Evolutionary conservation across 805 yeast genomes (phyloP), one percentile per base, ranked within the genome.

Genomic region (Lachancea fermentati): DNA sequence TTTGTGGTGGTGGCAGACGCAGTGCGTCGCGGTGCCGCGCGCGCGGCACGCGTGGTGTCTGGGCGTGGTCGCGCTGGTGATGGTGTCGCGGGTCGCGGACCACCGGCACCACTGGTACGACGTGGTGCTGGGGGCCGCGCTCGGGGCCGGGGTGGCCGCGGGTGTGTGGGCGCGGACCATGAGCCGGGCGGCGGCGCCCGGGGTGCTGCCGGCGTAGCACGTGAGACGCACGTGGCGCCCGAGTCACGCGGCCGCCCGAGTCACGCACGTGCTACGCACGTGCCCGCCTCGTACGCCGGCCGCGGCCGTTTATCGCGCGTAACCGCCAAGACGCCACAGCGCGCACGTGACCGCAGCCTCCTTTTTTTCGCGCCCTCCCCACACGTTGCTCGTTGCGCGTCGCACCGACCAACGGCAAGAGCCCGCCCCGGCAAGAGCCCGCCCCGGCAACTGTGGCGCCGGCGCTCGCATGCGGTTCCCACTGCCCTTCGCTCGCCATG

Each of bases 81-180:
- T 58, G 57, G 37, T 50, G 4, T 53, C 60, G 13, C 46, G 63
- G 31, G 43, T 57, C 11, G 38, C 50, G 2, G 63, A 58, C 38
- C 57, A 58, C 39, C 53, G 58, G 34, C 63, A 58, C 45, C 60
- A 53, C 34, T 55, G 60, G 59, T 55, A 54, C 42, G 63, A 58
- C 41, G 50, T 57, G 8, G 9, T 57, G 1, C 44, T 45, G 19
- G 63, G 63, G 4, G 42, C 47, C 9, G n/a, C 31, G 1, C 37
- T 58, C 4, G 63, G 60, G 3, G 36, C 41, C 4, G 8, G 19
- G 19, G 37, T 34, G 30, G 18, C 37, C 36, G 36, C 32, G 13
- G 16, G 17, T 25, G 32, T 26, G 12, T 38, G 41, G 41, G n/a
- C n/a, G n/a, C 35, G 35, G 18, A 32, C 13, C 13, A 17, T 26